Conservation (phyloP, 2,329 filamentous ascomycete genomes). For the Claviceps purpurea region DNA sequence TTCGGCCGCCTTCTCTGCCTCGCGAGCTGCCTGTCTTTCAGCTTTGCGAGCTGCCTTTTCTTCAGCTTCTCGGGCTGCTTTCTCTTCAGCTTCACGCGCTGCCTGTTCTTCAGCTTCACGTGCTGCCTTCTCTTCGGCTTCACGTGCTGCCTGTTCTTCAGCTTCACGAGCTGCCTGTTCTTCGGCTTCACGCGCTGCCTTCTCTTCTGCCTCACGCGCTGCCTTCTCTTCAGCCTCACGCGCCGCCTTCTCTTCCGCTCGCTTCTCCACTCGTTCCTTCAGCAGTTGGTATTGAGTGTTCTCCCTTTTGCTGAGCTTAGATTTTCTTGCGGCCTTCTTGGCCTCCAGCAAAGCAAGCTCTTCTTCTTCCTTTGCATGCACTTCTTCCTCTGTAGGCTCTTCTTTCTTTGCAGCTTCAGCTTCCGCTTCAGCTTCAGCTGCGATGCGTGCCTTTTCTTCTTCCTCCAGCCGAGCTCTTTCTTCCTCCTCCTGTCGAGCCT, state of each 20-base stretch:
- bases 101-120: constrained; percentile 28
- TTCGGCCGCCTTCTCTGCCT: constrained; percentile 13
- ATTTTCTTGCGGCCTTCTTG: constrained; percentile 36
- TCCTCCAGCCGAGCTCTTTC: too few species aligned
- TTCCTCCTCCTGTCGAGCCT: too few species aligned
- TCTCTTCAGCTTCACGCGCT: constrained; percentile 22
- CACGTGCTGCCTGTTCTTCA: background rate
- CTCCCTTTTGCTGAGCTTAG: constrained; percentile 30
- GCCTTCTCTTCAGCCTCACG: constrained; percentile 25
- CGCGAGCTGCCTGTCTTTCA: constrained; percentile 19
- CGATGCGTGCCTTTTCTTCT: too few species aligned
- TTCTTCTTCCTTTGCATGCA: constrained; percentile 17
- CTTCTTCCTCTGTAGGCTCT: too few species aligned
- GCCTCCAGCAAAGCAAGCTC: constrained; percentile 28
- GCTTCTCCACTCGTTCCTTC: constrained; percentile 19
- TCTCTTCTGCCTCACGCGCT: constrained; percentile 23
- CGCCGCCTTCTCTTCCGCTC: constrained; percentile 21
- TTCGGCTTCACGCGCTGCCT: background rate
- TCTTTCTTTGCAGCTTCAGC: too few species aligned
- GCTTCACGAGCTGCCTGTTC: background rate
- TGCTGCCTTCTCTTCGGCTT: constrained; percentile 10
- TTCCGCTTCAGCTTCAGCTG: too few species aligned
- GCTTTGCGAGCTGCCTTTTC: constrained; percentile 14
- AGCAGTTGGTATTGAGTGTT: constrained; percentile 29
- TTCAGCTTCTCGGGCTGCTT: constrained; percentile 8